These are phyloP conservation scores for Cornus controversa DNA, from an alignment of 148 eudicot species.

Conservation along the genomic window DNA sequence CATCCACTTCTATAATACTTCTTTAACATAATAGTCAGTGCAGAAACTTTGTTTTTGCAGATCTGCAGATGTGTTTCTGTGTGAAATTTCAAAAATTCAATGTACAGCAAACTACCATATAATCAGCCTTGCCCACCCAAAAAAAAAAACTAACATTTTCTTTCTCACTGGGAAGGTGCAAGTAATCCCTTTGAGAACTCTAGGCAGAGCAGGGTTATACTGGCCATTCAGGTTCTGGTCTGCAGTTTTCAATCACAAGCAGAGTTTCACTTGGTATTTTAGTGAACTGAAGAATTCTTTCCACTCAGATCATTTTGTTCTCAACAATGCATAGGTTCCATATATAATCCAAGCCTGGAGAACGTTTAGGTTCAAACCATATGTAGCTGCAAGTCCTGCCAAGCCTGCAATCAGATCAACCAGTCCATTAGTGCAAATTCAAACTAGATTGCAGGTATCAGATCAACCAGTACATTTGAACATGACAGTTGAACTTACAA, in stretches of 20 bases:
- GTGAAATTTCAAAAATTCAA: too few species aligned
- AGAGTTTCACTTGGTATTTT: slow-evolving; percentile 72
- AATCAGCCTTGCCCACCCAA: too few species aligned
- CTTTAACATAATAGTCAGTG: too few species aligned
- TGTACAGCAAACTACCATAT: too few species aligned
- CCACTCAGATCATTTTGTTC: slow-evolving; percentile 81
- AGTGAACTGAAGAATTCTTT: slow-evolving; percentile 61
- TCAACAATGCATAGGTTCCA: slow-evolving; percentile 87
- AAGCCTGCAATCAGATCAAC: slow-evolving; percentile 43
- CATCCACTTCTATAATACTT: too few species aligned
- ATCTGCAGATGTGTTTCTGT: too few species aligned
- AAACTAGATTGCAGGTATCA: too few species aligned
- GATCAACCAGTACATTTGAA: too few species aligned
- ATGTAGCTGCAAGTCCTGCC: slow-evolving; percentile 74
- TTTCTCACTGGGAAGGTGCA: slow-evolving; percentile 54
- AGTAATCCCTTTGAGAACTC: slow-evolving; percentile 63
- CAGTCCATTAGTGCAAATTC: too few species aligned
- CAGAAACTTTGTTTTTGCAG: too few species aligned
- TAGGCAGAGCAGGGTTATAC: slow-evolving; percentile 57
- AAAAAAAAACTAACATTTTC: too few species aligned
- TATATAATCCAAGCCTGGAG: slow-evolving; percentile 83
- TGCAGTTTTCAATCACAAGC: slow-evolving; percentile 38
- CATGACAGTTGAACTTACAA: too few species aligned
- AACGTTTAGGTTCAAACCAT: slow-evolving; percentile 67
- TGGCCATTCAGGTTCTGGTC: slow-evolving; percentile 63